Conservation (phyloP, 2,329 filamentous ascomycete species). For the Aspergillus ochraceus region DNA sequence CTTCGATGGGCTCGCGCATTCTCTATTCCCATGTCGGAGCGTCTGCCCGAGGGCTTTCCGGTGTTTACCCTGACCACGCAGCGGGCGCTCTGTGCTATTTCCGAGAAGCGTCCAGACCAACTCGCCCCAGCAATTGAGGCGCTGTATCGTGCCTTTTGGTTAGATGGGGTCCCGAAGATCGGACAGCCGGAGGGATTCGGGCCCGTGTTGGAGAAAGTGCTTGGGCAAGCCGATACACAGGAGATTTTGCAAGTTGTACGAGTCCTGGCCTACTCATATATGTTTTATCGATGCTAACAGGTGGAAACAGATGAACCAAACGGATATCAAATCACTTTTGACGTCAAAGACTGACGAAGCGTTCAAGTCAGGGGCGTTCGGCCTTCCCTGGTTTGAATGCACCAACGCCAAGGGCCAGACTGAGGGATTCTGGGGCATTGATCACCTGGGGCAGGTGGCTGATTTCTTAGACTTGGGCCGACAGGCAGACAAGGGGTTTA, state of each 20-base stretch:
- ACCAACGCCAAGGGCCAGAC: constrained; percentile 55
- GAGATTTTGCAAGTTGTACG: constrained; percentile 44
- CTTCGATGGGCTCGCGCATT: constrained; percentile 55
- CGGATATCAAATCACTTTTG: constrained; percentile 50
- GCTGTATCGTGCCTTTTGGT: constrained; percentile 55
- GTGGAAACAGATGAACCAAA: constrained; percentile 21
- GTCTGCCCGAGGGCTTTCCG: constrained; percentile 54
- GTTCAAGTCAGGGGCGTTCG: constrained; percentile 58
- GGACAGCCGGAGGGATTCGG: constrained; percentile 46
- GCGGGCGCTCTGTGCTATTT: constrained; percentile 54
- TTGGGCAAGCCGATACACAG: constrained; percentile 48
- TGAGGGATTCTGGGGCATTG: constrained; percentile 61
- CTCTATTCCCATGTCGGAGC: constrained; percentile 52
- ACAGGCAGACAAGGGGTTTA: constrained; percentile 29
- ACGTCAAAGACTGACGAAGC: constrained; percentile 52
- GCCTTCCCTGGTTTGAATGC: constrained; percentile 60
- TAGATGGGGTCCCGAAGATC: constrained; percentile 46
- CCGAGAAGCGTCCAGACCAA: constrained; percentile 41
- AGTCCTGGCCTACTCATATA: not conserved
- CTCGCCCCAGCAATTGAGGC: constrained; percentile 45
- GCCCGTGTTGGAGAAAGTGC: constrained; percentile 44
- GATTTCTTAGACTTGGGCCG: constrained; percentile 54
- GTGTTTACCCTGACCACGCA: constrained; percentile 52
- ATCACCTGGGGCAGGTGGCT: constrained; percentile 58
- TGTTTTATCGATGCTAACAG: not conserved